Conservation (phyloP, 202 grass and related monocot species). For the Carex arenaria region DNA sequence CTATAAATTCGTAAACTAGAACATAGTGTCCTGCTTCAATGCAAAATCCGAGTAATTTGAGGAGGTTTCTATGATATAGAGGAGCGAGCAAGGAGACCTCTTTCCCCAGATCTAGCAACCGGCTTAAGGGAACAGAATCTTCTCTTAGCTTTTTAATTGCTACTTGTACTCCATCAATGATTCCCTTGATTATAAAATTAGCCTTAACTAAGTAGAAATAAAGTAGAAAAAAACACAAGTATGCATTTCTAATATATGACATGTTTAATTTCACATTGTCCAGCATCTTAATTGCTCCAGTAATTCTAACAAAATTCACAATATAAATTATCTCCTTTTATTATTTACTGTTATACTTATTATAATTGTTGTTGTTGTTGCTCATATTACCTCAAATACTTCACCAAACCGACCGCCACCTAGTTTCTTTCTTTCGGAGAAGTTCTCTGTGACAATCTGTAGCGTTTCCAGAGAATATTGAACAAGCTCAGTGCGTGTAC, state of each 20-base stretch:
- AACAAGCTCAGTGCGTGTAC: background rate
- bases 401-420: background rate
- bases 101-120: background rate
- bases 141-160: background rate
- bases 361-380: background rate
- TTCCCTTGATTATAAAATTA: background rate
- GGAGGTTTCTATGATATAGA: background rate
- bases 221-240: background rate
- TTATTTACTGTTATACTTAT: background rate
- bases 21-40: background rate
- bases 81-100: background rate
- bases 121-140: background rate
- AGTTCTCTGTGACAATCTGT: background rate
- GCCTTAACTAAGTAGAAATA: background rate
- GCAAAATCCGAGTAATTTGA: background rate
- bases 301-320: background rate
- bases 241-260: background rate
- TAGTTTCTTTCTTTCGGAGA: background rate
- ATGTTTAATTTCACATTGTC: background rate
- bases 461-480: background rate
- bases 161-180: background rate
- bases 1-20: background rate
- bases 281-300: background rate
- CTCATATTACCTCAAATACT: background rate
- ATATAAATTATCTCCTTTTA: background rate